phyloP scores from a whole-genome alignment of 2,329 filamentous ascomycete genomes.

The Aureobasidium melanogenum region DNA sequence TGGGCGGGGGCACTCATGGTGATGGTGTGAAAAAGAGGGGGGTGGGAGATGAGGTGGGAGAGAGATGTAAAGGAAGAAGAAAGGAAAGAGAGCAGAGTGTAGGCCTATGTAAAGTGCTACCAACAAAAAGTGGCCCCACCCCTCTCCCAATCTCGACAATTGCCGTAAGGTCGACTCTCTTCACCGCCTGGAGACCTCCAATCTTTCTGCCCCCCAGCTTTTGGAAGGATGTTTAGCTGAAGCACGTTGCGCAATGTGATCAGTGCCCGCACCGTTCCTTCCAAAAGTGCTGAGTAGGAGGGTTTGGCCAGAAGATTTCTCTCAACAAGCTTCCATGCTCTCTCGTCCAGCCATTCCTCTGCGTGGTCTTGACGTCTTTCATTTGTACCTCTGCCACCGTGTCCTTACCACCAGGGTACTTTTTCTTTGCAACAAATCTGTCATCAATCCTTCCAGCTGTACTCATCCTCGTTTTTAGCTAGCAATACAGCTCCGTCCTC shows the following conservation, averaged over 20 bases:
- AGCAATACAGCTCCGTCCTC: background rate
- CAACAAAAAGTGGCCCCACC: constrained; percentile 12
- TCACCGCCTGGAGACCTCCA: constrained; percentile 8
- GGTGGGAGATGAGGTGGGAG: constrained; percentile 13
- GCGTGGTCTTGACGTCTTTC: constrained; percentile 7
- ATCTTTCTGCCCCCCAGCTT: background rate
- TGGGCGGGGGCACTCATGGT: constrained; percentile 68
- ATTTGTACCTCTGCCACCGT: background rate
- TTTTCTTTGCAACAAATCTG: background rate
- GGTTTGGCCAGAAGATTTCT: background rate
- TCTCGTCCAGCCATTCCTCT: background rate
- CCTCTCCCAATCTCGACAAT: constrained; percentile 1
- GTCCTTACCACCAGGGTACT: background rate
- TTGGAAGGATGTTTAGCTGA: background rate
- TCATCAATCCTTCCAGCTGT: background rate
- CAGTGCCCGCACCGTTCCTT: background rate
- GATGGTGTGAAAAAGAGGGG: constrained; percentile 19
- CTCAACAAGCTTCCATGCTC: constrained; percentile 1
- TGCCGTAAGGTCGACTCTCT: background rate
- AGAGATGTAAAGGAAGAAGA: constrained; percentile 17
- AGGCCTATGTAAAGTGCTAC: background rate
- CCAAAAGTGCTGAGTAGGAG: background rate
- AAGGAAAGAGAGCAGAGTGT: constrained; percentile 8
- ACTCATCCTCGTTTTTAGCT: background rate
- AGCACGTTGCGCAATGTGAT: background rate